Percentiles rank a stretch among this genome's conserved stretches.
phyloP scores from a whole-genome alignment of 2,329 filamentous ascomycete genomes.

The Myriosclerotinia scirpicola region DNA sequence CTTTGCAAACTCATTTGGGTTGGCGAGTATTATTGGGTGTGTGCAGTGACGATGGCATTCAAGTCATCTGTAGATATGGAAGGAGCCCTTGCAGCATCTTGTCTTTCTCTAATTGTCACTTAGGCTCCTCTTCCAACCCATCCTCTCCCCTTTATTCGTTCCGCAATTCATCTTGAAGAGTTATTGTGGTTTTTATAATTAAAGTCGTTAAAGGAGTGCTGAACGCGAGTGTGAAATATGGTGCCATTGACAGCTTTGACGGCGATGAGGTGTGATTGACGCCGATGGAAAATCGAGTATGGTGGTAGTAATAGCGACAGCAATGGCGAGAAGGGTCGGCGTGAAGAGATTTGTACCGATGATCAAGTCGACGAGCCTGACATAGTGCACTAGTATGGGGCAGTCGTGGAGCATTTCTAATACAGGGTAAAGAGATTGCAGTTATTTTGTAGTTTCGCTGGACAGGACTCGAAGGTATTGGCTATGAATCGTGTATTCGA shows the following conservation, averaged over 20 bases:
- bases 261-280: neutral
- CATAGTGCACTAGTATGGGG: neutral
- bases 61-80: neutral
- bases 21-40: too few species aligned
- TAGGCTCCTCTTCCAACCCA: neutral
- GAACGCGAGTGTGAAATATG: neutral
- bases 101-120: neutral
- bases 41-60: neutral
- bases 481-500: neutral
- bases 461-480: neutral
- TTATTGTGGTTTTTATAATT: neutral
- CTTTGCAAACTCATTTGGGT: too few species aligned
- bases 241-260: neutral
- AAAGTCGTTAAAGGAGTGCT: neutral
- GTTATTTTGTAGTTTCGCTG: neutral
- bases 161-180: neutral
- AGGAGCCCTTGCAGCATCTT: neutral
- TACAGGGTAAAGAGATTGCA: neutral
- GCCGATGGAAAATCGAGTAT: neutral
- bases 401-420: neutral
- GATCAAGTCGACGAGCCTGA: neutral
- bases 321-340: neutral
- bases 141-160: neutral
- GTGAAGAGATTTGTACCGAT: neutral
- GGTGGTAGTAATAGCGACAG: neutral